Conservation (phyloP, 2,329 filamentous ascomycete genomes). For the Phaeosphaeria sp. region DNA sequence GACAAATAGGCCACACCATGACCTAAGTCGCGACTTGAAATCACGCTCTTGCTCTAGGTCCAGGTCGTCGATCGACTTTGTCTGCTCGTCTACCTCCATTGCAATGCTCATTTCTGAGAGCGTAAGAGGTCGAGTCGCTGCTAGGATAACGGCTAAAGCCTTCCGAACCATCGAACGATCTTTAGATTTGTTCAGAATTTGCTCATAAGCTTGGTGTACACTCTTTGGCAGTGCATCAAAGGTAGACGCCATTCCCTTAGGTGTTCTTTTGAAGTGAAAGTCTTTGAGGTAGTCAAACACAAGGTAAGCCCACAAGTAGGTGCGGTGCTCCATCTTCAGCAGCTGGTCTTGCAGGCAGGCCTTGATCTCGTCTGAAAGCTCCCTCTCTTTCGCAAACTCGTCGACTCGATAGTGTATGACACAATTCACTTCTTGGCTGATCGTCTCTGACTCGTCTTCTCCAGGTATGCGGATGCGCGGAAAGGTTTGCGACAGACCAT, state of each 20-base stretch:
- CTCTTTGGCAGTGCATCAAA: conserved; percentile 13
- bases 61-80: conserved; percentile 9
- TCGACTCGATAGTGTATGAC: conserved; percentile 23
- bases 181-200: conserved; percentile 20
- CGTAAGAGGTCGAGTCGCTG: conserved; percentile 16
- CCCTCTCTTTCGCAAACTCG: conserved; percentile 15
- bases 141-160: conserved; percentile 15
- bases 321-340: conserved; percentile 20
- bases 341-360: conserved; percentile 12
- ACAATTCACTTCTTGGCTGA: conserved; percentile 24
- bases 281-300: conserved; percentile 17
- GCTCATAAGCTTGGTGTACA: conserved; percentile 20
- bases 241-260: conserved; percentile 10
- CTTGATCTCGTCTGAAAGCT: conserved; percentile 17
- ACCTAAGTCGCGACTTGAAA: conserved; percentile 17
- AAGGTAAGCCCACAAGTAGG: conserved; percentile 27
- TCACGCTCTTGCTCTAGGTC: conserved; percentile 14
- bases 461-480: conserved; percentile 26
- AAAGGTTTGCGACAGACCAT: conserved; percentile 14
- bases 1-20: conserved; percentile 18
- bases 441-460: conserved; percentile 25
- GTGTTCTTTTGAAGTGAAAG: conserved; percentile 16
- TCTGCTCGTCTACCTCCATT: conserved; percentile 9
- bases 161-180: conserved; percentile 13
- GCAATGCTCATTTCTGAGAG: conserved; percentile 20